Base-by-base conservation (phyloP, 805 yeast species). In the Candida multigemmis region DNA sequence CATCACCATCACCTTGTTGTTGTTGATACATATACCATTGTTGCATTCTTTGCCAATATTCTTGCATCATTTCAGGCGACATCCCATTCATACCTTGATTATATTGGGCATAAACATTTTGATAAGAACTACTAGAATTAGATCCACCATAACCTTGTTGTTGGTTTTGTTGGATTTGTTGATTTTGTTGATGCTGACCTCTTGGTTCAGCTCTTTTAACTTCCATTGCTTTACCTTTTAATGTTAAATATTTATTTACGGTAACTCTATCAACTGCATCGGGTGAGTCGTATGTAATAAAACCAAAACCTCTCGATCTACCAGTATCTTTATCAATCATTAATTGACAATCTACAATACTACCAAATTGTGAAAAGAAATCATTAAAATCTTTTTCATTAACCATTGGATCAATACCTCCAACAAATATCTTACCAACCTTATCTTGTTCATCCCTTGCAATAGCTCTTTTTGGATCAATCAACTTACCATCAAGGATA, bases 241-340 rank as follows among this genome's bases (percentile, higher is more conserved):
- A 76, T 31, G 77, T 74, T 37, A 89, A 70, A 47, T 75, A 85
- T 53, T 80, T 81, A 52, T 79, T 80, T 32, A 76, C 79, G 30
- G 91, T 77, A 30, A 84, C 94, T 40, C 76, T 68, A 44, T 87
- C 96, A 23, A 89, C 96, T 10, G 96, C 96, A 24, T 80, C 87
- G 13, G 94, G 93, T 12, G 93, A 74, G 47, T 89, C 97, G 56
- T 81, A 89, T 9, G 98, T 89, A 37, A 89, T 86, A 53, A 89
- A 89, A 1, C 98, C 98, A 53, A 86, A 89, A 14, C 98, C 98
- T 60, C 97, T 74, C 3, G 96, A 85, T 47, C 94, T 74, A 33
- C 97, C 96, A 4, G 96, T 83, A 52, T 87, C 96, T 56, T 89
- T 91, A 55, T 89, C 96, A 41, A 89, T 72, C 98, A 89, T 89